A percentile compares a stretch with the other conserved stretches of the same genome.
These are phyloP conservation scores for Sporothrix sp. DNA, from an alignment of 2,329 filamentous ascomycete genomes.

Conservation along the genomic window DNA sequence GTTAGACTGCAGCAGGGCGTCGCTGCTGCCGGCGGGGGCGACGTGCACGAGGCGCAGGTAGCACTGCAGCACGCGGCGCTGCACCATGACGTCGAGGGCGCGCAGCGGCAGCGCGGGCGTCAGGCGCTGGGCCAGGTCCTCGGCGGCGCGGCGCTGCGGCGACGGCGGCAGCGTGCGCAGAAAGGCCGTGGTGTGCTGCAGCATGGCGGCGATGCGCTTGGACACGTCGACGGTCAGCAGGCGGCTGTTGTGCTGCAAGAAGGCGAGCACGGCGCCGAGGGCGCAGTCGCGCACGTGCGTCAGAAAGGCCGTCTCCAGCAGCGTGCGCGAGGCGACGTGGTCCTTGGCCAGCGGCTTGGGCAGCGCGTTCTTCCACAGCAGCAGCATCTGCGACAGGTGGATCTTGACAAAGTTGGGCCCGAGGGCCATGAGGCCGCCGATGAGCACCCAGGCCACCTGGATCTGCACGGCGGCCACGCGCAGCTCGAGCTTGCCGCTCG, in stretches of 20 bases:
- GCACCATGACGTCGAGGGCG: conserved; percentile 87
- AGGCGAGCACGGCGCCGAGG: conserved; percentile 80
- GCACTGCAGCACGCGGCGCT: conserved; percentile 85
- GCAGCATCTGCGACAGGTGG: conserved; percentile 82
- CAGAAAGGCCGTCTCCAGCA: conserved; percentile 84
- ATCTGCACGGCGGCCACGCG: conserved; percentile 89
- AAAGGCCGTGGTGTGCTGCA: conserved; percentile 88
- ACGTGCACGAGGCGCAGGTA: conserved; percentile 86
- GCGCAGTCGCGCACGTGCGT: conserved; percentile 93
- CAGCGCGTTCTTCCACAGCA: conserved; percentile 95
- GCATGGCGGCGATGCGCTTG: conserved; percentile 83
- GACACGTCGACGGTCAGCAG: conserved; percentile 89
- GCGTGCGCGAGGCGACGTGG: conserved; percentile 71
- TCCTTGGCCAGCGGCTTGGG: conserved; percentile 92
- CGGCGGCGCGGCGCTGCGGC: conserved; percentile 71
- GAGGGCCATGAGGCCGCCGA: conserved; percentile 91
- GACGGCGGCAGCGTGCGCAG: conserved; percentile 74
- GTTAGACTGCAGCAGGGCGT: conserved; percentile 83
- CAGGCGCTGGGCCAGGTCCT: conserved; percentile 76
- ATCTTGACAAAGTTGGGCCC: conserved; percentile 99
- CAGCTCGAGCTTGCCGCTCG: conserved; percentile 81
- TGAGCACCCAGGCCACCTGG: conserved; percentile 94
- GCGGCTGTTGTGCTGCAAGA: conserved; percentile 86
- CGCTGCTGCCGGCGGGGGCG: conserved; percentile 73
- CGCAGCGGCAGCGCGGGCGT: conserved; percentile 79